Conservation (phyloP, 345 rosid species). For the Brassica juncea region DNA sequence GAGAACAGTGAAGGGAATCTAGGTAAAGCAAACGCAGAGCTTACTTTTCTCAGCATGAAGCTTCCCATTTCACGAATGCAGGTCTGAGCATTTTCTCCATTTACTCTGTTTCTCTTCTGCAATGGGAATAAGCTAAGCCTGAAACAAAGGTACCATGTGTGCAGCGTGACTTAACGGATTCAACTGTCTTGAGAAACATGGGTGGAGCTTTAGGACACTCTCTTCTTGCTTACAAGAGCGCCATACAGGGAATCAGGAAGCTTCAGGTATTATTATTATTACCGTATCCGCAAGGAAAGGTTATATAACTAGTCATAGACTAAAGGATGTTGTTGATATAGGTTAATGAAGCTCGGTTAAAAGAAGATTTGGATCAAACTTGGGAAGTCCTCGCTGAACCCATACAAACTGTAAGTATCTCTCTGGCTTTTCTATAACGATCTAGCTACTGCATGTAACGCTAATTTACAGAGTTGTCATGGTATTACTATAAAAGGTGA, state of each 20-base stretch:
- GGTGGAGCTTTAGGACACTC: slow-evolving; percentile 94
- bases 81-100: slow-evolving; percentile 44
- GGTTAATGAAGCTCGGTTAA: slow-evolving; percentile 80
- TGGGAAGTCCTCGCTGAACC: slow-evolving; percentile 99
- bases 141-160: neutral
- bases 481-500: slow-evolving; percentile 49
- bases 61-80: slow-evolving; percentile 93
- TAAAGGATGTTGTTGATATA: slow-evolving; percentile 34
- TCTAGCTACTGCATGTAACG: neutral
- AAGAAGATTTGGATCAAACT: slow-evolving; percentile 73
- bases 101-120: neutral
- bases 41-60: slow-evolving; percentile 70
- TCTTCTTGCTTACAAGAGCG: slow-evolving; percentile 92
- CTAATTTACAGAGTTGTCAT: neutral
- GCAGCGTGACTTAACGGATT: slow-evolving; percentile 96
- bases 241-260: slow-evolving; percentile 77
- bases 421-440: neutral
- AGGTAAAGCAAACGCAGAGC: slow-evolving; percentile 82
- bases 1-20: slow-evolving; percentile 98
- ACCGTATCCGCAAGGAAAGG: neutral
- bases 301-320: too few species aligned
- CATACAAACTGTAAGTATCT: slow-evolving; percentile 73
- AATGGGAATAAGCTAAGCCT: neutral
- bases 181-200: slow-evolving; percentile 92
- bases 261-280: slow-evolving; percentile 61